Evolutionary conservation across 2,329 filamentous ascomycete genomes (phyloP).

Genomic region (Aspergillus sp.): DNA sequence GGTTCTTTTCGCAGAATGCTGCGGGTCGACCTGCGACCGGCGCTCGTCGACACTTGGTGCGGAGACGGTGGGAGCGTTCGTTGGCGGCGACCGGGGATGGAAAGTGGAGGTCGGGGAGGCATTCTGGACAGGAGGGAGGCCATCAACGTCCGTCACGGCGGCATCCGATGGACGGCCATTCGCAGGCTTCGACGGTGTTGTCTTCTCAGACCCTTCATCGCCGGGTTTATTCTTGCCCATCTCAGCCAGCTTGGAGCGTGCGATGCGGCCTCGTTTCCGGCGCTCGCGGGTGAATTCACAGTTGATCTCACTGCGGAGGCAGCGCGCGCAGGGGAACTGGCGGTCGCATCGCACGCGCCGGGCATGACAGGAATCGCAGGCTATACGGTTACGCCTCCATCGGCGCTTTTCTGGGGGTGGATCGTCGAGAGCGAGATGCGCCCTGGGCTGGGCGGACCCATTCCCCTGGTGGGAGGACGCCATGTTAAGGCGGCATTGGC

Average conservation of each 20-base stretch:
- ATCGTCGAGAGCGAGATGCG: constrained; percentile 12
- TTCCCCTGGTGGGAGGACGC: constrained; percentile 31
- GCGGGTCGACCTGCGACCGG: constrained; percentile 23
- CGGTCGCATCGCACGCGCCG: constrained; percentile 92
- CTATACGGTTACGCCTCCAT: constrained; percentile 47
- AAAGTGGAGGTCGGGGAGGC: constrained; percentile 25
- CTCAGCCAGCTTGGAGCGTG: constrained; percentile 67
- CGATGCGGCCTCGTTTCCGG: constrained; percentile 88
- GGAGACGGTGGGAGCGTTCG: constrained; percentile 30
- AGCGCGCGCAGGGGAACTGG: constrained; percentile 86
- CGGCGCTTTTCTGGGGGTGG: constrained; percentile 29
- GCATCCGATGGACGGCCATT: not conserved
- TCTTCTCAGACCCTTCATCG: constrained; percentile 1
- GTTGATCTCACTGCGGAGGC: constrained; percentile 65
- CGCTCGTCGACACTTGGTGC: constrained; percentile 30
- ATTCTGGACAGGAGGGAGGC: constrained; percentile 19
- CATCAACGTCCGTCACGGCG: constrained; percentile 13
- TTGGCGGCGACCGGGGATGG: constrained; percentile 27
- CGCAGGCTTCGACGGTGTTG: not conserved
- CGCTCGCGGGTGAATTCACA: constrained; percentile 91
- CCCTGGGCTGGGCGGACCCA: constrained; percentile 23
- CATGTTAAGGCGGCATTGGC: constrained; percentile 33
- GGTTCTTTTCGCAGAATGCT: constrained; percentile 20
- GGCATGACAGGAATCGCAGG: constrained; percentile 94
- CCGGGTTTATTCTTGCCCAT: constrained; percentile 2